Evolutionary conservation across 805 yeast genomes (phyloP).

Genomic region (Debaryomyces castellii): DNA sequence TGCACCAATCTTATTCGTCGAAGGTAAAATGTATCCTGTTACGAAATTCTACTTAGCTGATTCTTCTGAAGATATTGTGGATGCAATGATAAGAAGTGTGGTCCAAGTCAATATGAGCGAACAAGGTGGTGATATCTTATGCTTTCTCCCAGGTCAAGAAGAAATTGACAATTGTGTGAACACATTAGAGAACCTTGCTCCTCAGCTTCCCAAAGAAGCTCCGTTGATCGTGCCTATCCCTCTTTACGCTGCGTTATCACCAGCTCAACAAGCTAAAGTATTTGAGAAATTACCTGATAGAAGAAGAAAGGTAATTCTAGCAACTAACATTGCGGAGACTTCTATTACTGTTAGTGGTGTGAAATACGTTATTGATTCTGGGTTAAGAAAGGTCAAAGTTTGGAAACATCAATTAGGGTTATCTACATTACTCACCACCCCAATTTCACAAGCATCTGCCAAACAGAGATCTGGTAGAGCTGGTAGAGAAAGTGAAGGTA

Average conservation of each 20-base stretch:
- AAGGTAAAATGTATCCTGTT: slow-evolving; percentile 88
- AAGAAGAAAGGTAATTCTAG: slow-evolving; percentile 80
- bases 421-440: slow-evolving; percentile 88
- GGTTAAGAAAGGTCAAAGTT: slow-evolving; percentile 87
- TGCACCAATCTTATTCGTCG: slow-evolving; percentile 83
- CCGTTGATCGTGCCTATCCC: slow-evolving; percentile 80
- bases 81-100: slow-evolving; percentile 68
- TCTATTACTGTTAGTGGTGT: slow-evolving; percentile 96
- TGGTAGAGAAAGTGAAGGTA: slow-evolving; percentile 94
- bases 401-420: slow-evolving; percentile 93
- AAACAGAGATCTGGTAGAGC: slow-evolving; percentile 97
- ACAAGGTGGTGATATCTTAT: slow-evolving; percentile 85
- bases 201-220: slow-evolving; percentile 67
- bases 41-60: slow-evolving; percentile 62
- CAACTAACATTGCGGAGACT: slow-evolving; percentile 97
- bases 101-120: slow-evolving; percentile 79
- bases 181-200: slow-evolving; percentile 58
- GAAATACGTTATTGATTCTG: slow-evolving; percentile 88
- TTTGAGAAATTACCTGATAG: slow-evolving; percentile 64
- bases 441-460: slow-evolving; percentile 92
- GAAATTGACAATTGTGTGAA: slow-evolving; percentile 87
- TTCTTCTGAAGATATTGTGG: slow-evolving; percentile 81
- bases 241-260: slow-evolving; percentile 90
- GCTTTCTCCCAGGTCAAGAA: slow-evolving; percentile 95
- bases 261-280: slow-evolving; percentile 77